Evolutionary conservation across 805 yeast genomes (phyloP).

Genomic region (Schwanniomyces pseudopolymorphus): DNA sequence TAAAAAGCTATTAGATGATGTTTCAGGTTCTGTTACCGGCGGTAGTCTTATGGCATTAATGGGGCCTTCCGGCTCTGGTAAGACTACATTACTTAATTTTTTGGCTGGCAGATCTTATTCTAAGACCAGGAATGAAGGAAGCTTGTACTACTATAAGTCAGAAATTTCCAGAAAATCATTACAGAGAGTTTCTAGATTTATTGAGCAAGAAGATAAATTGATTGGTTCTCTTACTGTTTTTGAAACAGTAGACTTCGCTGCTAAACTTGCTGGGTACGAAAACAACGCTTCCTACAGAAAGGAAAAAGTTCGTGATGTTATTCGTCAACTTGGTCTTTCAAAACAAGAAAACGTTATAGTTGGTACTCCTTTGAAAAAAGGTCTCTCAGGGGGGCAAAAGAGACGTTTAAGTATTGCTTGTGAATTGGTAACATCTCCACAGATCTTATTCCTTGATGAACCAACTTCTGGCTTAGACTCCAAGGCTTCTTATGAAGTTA

Average conservation of each 20-base stretch:
- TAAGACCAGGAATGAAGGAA: slow-evolving; percentile 21
- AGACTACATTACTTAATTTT: slow-evolving; percentile 45
- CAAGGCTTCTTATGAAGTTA: slow-evolving; percentile 44
- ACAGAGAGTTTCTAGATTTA: slow-evolving; percentile 25
- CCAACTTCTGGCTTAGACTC: slow-evolving; percentile 47
- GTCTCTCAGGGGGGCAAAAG: slow-evolving; percentile 42
- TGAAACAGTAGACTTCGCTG: slow-evolving; percentile 16
- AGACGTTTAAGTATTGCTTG: slow-evolving; percentile 43
- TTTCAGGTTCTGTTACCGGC: slow-evolving; percentile 83
- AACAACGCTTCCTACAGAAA: slow-evolving; percentile 2
- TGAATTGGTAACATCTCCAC: slow-evolving; percentile 42
- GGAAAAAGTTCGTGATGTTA: slow-evolving; percentile 10
- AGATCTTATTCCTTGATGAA: slow-evolving; percentile 39
- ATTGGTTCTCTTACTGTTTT: slow-evolving; percentile 20
- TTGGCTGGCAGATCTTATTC: slow-evolving; percentile 27
- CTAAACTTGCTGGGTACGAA: slow-evolving; percentile 5
- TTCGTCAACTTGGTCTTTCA: slow-evolving; percentile 13
- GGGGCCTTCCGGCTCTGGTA: slow-evolving; percentile 53
- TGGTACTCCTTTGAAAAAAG: slow-evolving; percentile 60
- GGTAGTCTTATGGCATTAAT: slow-evolving; percentile 77
- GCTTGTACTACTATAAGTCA: slow-evolving; percentile 35
- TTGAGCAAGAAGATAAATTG: slow-evolving; percentile 22
- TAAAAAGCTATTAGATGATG: slow-evolving; percentile 51
- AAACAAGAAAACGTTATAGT: slow-evolving; percentile 13
- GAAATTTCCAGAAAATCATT: slow-evolving; percentile 21